Base-by-base conservation (phyloP, 2,329 filamentous ascomycete genomes). In the Neocatenulostroma microsporum region DNA sequence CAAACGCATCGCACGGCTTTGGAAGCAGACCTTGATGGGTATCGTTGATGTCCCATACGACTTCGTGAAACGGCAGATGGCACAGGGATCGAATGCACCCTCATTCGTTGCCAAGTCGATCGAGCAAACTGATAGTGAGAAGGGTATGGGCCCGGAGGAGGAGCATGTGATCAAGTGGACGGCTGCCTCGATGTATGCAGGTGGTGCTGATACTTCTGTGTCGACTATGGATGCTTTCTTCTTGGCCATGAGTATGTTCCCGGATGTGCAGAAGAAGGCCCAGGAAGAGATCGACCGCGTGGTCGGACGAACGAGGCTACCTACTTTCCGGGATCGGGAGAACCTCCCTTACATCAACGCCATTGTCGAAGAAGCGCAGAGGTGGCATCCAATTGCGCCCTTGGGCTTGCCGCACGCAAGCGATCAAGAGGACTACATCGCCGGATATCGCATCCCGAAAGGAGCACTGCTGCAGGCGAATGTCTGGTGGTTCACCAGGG, bases 301-400 rank as follows among this genome's bases (percentile, higher is more conserved):
- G 57, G 1, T 53, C 64, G 0, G 41, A 70, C 3, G 46, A 53
- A 17, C 50, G 47, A 0, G 74, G 76, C 48, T 59, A 73, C n/a
- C 59, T 52, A 63, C 60, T 11, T 58, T 70, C 11, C 41, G 49
- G 2, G 51, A n/a, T 53, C 51, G 6, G 1, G 30, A 35, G 3
- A 39, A 27, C 5, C 27, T 44, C 13, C 41, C 39, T 10, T 62
- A 62, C 24, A 54, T 61, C 37, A 41, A 50, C 8, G 51, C 54
- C 2, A 39, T 59, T 3, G 47, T 61, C 27, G 48, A 55, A 0
- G 62, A 66, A 5, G 50, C 54, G 2, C 46, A 57, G 40, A 41
- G 59, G 28, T 60, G 56, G 55, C 36, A 50, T 18, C 56, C 53
- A 23, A 49, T 55, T 13, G 26, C 31, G 11, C 40, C 44, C 3